These are phyloP conservation scores for Pseudogymnoascus sp. DNA, from an alignment of 2,329 filamentous ascomycete species.

Conservation along the genomic window DNA sequence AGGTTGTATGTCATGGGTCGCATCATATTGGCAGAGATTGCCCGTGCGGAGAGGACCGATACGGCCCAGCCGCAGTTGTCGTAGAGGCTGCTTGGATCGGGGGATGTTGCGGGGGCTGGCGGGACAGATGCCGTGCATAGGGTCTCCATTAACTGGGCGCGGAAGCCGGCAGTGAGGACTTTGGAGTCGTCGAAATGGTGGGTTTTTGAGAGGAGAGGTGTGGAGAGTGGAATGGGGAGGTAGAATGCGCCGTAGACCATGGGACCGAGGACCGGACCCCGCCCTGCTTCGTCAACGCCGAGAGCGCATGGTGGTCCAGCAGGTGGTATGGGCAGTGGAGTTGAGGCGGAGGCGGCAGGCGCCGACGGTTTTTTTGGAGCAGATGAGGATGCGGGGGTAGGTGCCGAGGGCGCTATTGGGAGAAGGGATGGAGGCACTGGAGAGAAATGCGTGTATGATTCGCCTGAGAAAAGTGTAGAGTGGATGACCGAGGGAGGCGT, in stretches of 20 bases:
- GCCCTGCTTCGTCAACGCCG: slow-evolving; percentile 88
- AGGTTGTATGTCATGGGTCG: slow-evolving; percentile 64
- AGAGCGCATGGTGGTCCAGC: slow-evolving; percentile 58
- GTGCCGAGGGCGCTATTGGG: slow-evolving; percentile 20
- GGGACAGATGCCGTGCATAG: slow-evolving; percentile 55
- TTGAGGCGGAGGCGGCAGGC: slow-evolving; percentile 26
- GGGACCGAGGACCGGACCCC: slow-evolving; percentile 82
- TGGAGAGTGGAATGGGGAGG: slow-evolving; percentile 64
- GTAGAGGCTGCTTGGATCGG: slow-evolving; percentile 40
- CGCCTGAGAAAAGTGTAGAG: slow-evolving; percentile 49
- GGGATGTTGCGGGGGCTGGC: not conserved
- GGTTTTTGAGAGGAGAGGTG: slow-evolving; percentile 64
- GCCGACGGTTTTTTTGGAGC: slow-evolving; percentile 15
- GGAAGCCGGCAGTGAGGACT: slow-evolving; percentile 72
- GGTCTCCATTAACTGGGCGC: slow-evolving; percentile 58
- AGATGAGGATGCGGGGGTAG: slow-evolving; percentile 18
- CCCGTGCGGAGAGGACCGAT: slow-evolving; percentile 63
- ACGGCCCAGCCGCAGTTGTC: slow-evolving; percentile 75
- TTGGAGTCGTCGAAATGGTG: slow-evolving; percentile 96
- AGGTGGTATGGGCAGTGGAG: not conserved
- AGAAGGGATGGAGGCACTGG: slow-evolving; percentile 55
- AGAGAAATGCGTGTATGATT: slow-evolving; percentile 65
- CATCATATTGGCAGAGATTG: slow-evolving; percentile 30
- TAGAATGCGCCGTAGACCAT: slow-evolving; percentile 67
- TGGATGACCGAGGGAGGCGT: slow-evolving; percentile 62